phyloP scores from a whole-genome alignment of 345 rosid genomes.

The Microcos paniculata region DNA sequence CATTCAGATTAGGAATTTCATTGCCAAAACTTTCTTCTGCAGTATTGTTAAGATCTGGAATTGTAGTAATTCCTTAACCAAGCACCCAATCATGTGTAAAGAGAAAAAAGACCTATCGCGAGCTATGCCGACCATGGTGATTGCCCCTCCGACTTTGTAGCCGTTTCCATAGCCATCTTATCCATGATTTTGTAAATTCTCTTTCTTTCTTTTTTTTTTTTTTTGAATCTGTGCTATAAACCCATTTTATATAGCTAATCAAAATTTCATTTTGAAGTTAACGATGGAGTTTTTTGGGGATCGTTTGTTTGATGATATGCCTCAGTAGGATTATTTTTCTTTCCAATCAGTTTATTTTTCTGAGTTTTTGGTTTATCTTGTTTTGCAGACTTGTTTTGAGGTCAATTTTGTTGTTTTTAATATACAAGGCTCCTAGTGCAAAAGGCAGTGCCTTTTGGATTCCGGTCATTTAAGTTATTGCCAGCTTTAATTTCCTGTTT shows the following conservation, averaged over 20 bases:
- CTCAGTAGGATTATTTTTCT: not conserved
- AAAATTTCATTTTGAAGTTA: not conserved
- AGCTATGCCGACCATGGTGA: conserved; percentile 65
- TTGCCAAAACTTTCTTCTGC: too few species aligned
- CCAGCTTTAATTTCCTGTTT: conserved; percentile 52
- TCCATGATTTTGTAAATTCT: conserved; percentile 56
- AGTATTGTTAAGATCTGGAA: too few species aligned
- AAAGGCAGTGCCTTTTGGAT: too few species aligned
- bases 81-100: too few species aligned
- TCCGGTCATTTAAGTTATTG: too few species aligned
- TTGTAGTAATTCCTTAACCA: too few species aligned
- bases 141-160: conserved; percentile 84
- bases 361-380: conserved; percentile 7
- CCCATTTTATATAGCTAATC: not conserved
- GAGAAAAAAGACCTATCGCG: conserved; percentile 41
- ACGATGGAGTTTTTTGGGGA: not conserved
- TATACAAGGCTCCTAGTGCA: too few species aligned
- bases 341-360: not conserved
- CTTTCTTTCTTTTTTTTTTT: too few species aligned
- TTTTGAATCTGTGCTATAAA: not conserved
- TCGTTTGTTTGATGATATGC: conserved; percentile 30
- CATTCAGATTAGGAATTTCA: too few species aligned
- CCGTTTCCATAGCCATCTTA: conserved; percentile 52
- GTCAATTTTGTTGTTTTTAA: too few species aligned
- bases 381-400: conserved; percentile 73